Base-by-base conservation (phyloP, 2,329 filamentous ascomycete species). In the Penicillium sp. region DNA sequence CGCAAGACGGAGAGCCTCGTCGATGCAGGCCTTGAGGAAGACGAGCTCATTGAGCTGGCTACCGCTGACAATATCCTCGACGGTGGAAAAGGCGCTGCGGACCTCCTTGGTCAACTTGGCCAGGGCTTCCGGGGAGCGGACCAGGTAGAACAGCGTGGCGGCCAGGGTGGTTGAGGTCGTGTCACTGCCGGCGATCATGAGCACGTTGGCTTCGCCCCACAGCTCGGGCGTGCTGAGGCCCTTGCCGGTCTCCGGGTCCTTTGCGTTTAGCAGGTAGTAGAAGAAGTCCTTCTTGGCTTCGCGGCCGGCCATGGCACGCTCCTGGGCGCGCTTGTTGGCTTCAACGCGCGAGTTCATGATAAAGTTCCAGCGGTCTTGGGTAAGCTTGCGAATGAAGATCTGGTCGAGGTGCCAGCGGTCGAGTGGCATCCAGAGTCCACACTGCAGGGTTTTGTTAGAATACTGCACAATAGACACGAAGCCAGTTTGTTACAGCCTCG, bases 201-300 rank as follows among this genome's bases (percentile, higher is more conserved):
- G 81, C 18, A 89, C 75, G 69, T 90, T 89, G 9, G 87, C 88
- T 71, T 90, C 88, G 51, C 83, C 86, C 87, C 87, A 89, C 24
- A 91, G 83, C 69, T 90, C 88, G 0, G 84, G 82, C 2, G 81
- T 87, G 41, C 80, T 83, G 69, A 90, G 88, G 1, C 86, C 86
- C 58, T 84, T 81, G 54, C 88, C 88, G 0, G 88, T 90, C 69
- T 90, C 87, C 13, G 88, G 87, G 64, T 91, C 89, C 40, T 84
- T 84, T 7, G 89, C 88, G 69, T 87, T 87, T 60, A 91, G 82
- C 11, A 92, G 82, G 72, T 91, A 87, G 75, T 90, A 87, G 77
- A 91, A 91, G 78, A 91, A 91, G 70, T 91, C 89, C 57, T 87
- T 86, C 36, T 88, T 87, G 66, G 86, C 87, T 50, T 83, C 87